These are phyloP conservation scores for Fusarium gaditjirri DNA, from an alignment of 2,329 filamentous ascomycete genomes.

Conservation along the genomic window DNA sequence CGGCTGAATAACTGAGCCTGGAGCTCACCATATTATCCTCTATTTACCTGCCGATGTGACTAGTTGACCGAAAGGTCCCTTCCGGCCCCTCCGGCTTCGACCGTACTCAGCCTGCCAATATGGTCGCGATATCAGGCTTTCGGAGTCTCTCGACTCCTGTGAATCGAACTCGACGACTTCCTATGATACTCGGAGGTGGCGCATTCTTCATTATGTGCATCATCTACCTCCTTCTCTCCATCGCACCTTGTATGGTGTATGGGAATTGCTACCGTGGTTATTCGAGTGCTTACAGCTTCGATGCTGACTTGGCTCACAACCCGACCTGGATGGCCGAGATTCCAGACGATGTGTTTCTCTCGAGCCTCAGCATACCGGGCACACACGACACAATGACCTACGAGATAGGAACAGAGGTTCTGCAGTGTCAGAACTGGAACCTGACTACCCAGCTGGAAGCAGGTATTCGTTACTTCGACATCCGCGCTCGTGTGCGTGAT, in stretches of 20 bases:
- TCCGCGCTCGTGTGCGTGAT: constrained; percentile 57
- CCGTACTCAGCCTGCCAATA: constrained; percentile 20
- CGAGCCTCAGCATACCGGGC: constrained; percentile 61
- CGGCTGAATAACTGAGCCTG: background rate
- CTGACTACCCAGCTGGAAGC: constrained; percentile 57
- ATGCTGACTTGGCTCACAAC: constrained; percentile 49
- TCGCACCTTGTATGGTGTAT: constrained; percentile 44
- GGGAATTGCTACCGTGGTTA: constrained; percentile 47
- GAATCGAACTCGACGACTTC: constrained; percentile 32
- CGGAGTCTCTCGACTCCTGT: constrained; percentile 28
- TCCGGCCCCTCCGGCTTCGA: constrained; percentile 31
- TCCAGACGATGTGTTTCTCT: constrained; percentile 54
- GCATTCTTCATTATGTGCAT: constrained; percentile 43
- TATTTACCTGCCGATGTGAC: constrained; percentile 29
- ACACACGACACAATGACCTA: constrained; percentile 66
- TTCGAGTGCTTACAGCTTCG: constrained; percentile 54
- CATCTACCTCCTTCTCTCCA: constrained; percentile 42
- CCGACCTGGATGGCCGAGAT: constrained; percentile 57
- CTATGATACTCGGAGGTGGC: constrained; percentile 29
- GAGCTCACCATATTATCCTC: background rate
- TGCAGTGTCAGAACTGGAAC: constrained; percentile 61
- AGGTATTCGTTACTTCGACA: constrained; percentile 62
- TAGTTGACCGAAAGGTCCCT: constrained; percentile 30
- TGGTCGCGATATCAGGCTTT: constrained; percentile 33
- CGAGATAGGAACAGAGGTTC: constrained; percentile 47